Conservation (phyloP, 2,329 filamentous ascomycete genomes). For the Fusarium buxicola region DNA sequence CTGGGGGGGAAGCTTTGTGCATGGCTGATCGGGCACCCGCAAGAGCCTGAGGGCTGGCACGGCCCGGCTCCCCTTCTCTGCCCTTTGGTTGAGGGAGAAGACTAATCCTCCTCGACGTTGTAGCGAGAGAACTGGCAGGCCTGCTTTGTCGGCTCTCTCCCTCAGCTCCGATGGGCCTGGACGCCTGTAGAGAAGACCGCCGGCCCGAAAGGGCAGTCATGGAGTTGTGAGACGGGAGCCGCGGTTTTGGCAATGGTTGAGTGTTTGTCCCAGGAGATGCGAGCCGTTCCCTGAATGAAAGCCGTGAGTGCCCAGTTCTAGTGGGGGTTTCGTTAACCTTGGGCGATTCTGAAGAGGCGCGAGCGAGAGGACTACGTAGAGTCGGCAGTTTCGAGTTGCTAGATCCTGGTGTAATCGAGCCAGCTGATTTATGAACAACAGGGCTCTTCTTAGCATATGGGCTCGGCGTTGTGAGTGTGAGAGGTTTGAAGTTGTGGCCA, state of each 20-base stretch:
- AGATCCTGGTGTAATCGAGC: conserved; percentile 57
- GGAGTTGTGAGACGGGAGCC: conserved; percentile 58
- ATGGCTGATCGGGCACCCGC: conserved; percentile 56
- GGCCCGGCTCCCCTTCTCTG: conserved; percentile 54
- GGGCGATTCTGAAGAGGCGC: conserved; percentile 62
- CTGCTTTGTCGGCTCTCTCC: conserved; percentile 53
- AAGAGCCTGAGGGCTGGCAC: conserved; percentile 61
- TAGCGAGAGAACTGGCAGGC: conserved; percentile 68
- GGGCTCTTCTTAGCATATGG: conserved; percentile 63
- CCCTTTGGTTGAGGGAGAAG: conserved; percentile 63
- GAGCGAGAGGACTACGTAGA: conserved; percentile 60
- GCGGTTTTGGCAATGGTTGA: conserved; percentile 60
- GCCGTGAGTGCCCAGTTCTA: conserved; percentile 56
- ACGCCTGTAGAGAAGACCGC: conserved; percentile 66
- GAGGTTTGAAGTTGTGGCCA: conserved; percentile 75
- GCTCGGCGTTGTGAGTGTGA: conserved; percentile 69
- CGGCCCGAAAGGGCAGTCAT: conserved; percentile 59
- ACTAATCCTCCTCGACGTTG: conserved; percentile 61
- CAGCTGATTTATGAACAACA: conserved; percentile 55
- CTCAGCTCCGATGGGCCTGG: conserved; percentile 49
- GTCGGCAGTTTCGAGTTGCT: conserved; percentile 61
- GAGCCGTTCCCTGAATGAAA: conserved; percentile 66
- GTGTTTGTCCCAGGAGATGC: conserved; percentile 61
- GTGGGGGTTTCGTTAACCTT: conserved; percentile 59
- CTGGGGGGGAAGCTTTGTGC: conserved; percentile 45